Conservation (phyloP, 1,284 basidiomycete species). For the Naganishia sp. region DNA sequence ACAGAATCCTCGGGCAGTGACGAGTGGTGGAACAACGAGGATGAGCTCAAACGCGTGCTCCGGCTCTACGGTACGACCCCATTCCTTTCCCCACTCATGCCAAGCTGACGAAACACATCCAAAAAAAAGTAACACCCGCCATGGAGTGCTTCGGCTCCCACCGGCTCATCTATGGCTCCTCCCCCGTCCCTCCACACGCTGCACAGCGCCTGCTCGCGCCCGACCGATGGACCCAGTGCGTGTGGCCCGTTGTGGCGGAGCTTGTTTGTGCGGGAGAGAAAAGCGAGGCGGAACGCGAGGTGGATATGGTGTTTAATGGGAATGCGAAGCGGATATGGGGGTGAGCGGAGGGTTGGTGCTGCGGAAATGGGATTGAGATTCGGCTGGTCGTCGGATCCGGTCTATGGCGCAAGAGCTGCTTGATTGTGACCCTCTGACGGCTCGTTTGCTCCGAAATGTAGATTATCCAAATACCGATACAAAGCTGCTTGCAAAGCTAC, state of each 20-base stretch:
- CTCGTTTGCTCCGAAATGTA: neutral
- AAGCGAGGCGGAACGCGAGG: conserved; percentile 29
- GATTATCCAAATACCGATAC: neutral
- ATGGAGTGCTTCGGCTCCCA: conserved; percentile 66
- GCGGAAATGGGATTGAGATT: neutral
- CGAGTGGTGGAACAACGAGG: conserved; percentile 56
- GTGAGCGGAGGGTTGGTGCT: neutral
- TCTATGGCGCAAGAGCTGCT: too few relatives aligned
- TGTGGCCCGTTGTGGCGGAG: conserved; percentile 76
- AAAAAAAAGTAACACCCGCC: conserved; percentile 52
- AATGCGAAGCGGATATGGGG: conserved; percentile 23
- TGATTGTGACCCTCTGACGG: neutral
- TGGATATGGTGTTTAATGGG: conserved; percentile 25
- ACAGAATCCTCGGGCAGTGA: conserved; percentile 41
- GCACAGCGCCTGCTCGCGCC: conserved; percentile 54
- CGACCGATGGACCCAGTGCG: conserved; percentile 77
- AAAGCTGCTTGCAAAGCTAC: neutral
- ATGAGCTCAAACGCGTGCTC: conserved; percentile 74
- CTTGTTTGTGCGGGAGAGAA: conserved; percentile 73
- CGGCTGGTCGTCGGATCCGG: neutral
- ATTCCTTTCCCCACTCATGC: conserved; percentile 7
- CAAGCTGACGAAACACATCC: neutral
- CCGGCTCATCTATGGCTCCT: conserved; percentile 62
- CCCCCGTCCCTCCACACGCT: conserved; percentile 42
- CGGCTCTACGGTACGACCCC: conserved; percentile 80